Evolutionary conservation across 148 eudicot species (phyloP), one percentile per base, ranked within the genome.

Genomic region (Bassia scoparia): DNA sequence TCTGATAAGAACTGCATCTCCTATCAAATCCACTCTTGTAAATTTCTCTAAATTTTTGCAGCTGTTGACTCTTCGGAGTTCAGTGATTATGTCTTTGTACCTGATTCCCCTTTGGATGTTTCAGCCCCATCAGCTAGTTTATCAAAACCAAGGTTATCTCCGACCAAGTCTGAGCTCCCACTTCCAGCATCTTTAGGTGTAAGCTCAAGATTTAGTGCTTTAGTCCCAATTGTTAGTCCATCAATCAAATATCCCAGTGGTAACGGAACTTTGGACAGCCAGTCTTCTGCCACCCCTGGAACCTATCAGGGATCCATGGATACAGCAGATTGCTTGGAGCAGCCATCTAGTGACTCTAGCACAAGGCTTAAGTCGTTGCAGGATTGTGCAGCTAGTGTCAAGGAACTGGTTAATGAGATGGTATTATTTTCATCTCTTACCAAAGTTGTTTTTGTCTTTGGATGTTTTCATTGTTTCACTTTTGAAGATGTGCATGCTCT

Each of bases 21-120:
- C 37, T 33, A 64, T 78, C 18, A 60, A 41, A 34, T 20, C 43
- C 9, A n/a, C 53, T 74, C 62, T 56, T 37, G 44, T 4, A 34
- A 35, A 9, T 55, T 14, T 70, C 37, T 68, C 31, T 34, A 35
- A 72, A 74, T 43, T 73, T 77, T 78, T 76, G 69, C 87, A 94
- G 98, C 85, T 70, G 76, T 78, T 72, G 97, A 89, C 63, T 83
- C 90, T 54, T 76, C 85, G 68, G 98, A 90, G 84, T 85, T 86
- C 74, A 77, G 84, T 79, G 95, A 86, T 55, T 94, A 94, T 85
- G 98, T 94, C 68, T 82, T 94, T 61, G 98, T 94, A 52, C 82
- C 97, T 78, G 93, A 88, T 49, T 86, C 95, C 49, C 78, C 81
- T 58, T 61, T 78, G 78, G 97, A 89, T 67, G 65, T 63, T 68